These are phyloP conservation scores for Gyromitra esculenta DNA, from an alignment of 2,329 filamentous ascomycete genomes.

Conservation along the genomic window DNA sequence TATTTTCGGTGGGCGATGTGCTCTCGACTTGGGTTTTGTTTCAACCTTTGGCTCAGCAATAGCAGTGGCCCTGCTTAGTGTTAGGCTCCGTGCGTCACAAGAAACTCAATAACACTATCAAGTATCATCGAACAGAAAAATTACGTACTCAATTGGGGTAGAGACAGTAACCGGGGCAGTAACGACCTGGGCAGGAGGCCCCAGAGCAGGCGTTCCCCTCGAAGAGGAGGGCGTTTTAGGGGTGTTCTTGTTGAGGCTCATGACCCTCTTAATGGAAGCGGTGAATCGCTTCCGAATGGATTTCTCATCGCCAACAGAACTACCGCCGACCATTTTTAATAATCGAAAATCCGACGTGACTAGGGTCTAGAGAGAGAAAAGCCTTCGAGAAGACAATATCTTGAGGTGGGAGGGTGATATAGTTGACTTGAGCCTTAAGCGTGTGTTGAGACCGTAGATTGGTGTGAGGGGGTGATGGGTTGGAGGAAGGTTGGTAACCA, in stretches of 20 bases:
- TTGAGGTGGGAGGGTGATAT: conserved; percentile 12
- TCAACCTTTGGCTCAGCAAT: conserved; percentile 35
- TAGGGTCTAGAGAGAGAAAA: background rate
- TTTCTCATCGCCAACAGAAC: conserved; percentile 45
- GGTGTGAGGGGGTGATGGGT: conserved; percentile 13
- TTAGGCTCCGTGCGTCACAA: conserved; percentile 6
- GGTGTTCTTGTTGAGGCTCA: conserved; percentile 39
- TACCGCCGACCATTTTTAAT: conserved; percentile 45
- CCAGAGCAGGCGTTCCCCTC: background rate
- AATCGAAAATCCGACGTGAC: background rate
- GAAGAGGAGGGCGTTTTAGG: conserved; percentile 16
- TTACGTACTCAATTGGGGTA: conserved; percentile 42
- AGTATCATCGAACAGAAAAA: background rate
- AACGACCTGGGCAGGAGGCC: background rate
- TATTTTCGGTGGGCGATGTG: conserved; percentile 45
- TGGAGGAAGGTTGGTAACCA: conserved; percentile 35
- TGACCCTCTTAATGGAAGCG: conserved; percentile 51
- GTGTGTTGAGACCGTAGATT: conserved; percentile 15
- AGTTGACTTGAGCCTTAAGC: conserved; percentile 11
- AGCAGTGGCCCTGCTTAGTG: conserved; percentile 25
- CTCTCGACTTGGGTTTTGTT: conserved; percentile 32
- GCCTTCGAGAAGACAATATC: background rate
- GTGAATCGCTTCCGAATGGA: conserved; percentile 52
- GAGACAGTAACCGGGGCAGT: background rate
- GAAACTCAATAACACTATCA: conserved; percentile 7